phyloP scores from a whole-genome alignment of 1,284 basidiomycete genomes.

The Tetrapyrgos nigripes region DNA sequence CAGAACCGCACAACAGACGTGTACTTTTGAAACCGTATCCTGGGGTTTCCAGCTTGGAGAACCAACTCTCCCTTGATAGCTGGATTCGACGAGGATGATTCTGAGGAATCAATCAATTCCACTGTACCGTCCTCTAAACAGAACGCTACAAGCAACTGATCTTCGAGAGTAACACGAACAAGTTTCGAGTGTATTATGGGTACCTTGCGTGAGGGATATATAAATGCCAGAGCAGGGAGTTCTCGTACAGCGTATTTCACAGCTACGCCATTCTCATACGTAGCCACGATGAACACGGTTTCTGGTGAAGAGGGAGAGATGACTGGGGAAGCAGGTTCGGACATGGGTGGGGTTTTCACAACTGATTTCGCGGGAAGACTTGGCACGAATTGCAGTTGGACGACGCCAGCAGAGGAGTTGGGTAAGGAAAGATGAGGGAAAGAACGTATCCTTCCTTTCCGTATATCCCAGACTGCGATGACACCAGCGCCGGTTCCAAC shows the following conservation, averaged over 20 bases:
- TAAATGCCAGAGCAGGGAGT: constrained; percentile 41
- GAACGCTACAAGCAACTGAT: constrained; percentile 60
- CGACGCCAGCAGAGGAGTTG: constrained; percentile 52
- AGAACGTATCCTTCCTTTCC: constrained; percentile 43
- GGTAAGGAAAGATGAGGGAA: constrained; percentile 55
- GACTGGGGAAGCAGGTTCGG: constrained; percentile 38
- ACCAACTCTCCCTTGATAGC: constrained; percentile 49
- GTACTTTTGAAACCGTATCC: constrained; percentile 58
- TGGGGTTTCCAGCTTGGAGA: constrained; percentile 62
- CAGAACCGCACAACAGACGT: constrained; percentile 58
- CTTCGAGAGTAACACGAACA: constrained; percentile 50
- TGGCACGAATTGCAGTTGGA: constrained; percentile 53
- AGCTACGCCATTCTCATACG: constrained; percentile 64
- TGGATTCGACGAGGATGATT: constrained; percentile 38
- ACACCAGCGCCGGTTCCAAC: constrained; percentile 69
- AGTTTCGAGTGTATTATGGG: constrained; percentile 55
- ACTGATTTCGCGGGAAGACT: constrained; percentile 22
- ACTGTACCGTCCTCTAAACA: constrained; percentile 67
- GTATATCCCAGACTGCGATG: constrained; percentile 63
- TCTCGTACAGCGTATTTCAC: constrained; percentile 59
- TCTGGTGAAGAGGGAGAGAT: constrained; percentile 18
- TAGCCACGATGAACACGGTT: constrained; percentile 50
- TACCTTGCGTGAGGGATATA: constrained; percentile 52
- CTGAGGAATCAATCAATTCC: constrained; percentile 62
- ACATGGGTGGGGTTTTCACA: constrained; percentile 32